Conservation (phyloP, 164 flowering plant species). For the Piper longum region DNA sequence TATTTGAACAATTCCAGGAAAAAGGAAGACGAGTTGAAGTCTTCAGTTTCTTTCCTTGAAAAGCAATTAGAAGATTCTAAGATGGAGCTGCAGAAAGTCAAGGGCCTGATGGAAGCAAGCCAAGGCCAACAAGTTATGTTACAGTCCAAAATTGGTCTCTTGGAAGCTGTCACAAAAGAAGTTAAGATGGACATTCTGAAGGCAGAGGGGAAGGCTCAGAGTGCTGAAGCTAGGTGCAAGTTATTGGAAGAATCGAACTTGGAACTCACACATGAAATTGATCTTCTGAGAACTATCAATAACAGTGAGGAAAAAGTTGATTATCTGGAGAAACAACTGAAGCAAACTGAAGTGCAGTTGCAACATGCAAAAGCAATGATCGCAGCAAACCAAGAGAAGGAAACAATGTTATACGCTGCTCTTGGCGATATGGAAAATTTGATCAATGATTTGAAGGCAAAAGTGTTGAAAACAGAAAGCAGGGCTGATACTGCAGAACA, state of each 20-base stretch:
- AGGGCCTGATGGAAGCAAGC: slow-evolving; percentile 20
- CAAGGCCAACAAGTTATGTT: slow-evolving; percentile 18
- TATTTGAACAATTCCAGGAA: slow-evolving; percentile 39
- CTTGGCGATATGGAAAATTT: slow-evolving; percentile 31
- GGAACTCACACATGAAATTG: slow-evolving; percentile 46
- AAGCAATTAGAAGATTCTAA: slow-evolving; percentile 31
- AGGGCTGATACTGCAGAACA: slow-evolving; percentile 44
- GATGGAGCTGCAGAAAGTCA: slow-evolving; percentile 16
- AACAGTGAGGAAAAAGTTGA: slow-evolving; percentile 19
- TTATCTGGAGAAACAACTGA: slow-evolving; percentile 15
- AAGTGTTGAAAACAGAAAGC: slow-evolving; percentile 25
- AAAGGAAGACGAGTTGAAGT: slow-evolving; percentile 31
- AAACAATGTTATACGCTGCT: slow-evolving; percentile 14
- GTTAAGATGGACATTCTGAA: slow-evolving; percentile 26
- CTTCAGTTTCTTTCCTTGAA: slow-evolving; percentile 35
- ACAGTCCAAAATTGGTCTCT: slow-evolving; percentile 19
- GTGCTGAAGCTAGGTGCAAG: slow-evolving; percentile 34
- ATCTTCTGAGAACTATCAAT: slow-evolving; percentile 23
- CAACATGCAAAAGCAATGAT: slow-evolving; percentile 19
- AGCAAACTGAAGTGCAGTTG: slow-evolving; percentile 25
- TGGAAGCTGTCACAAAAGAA: slow-evolving; percentile 29
- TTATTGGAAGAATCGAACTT: slow-evolving; percentile 31
- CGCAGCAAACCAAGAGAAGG: slow-evolving; percentile 27
- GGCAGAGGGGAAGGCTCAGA: slow-evolving; percentile 35
- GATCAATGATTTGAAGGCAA: slow-evolving; percentile 30